Base-by-base conservation (phyloP, 345 rosid genomes). In the Salix suchowensis region DNA sequence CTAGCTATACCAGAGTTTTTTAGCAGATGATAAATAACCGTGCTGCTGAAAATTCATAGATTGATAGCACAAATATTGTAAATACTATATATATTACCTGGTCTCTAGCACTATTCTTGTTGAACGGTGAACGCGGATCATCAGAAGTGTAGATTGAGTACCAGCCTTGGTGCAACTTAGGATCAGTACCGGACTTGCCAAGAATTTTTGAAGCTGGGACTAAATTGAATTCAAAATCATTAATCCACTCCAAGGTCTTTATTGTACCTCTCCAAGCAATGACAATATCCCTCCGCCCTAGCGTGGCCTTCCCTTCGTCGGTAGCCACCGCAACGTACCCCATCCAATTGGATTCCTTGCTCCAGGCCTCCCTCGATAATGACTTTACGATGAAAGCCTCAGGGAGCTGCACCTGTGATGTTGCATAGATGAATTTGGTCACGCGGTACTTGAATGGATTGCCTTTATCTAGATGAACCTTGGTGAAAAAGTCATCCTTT, bases 281-380 rank as follows among this genome's bases (percentile, higher is more conserved):
- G 58, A 94, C 96, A 13, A 92, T 91, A 62, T 92, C 98, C 83
- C 98, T 86, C 80, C 98, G 84, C 70, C 97, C 97, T 6, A 94
- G 71, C 66, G 73, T 52, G 15, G 74, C 84, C 71, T 84, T 86
- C 71, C 92, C 94, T 76, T 91, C 87, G 1, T 94, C 94, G 7
- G 92, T 91, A 3, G 94, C 85, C 80, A 92, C 97, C 0, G 97
- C 98, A 3, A 94, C 89, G 24, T 78, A 94, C 67, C 97, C 98
- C 14, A 92, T 87, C 96, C 94, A 94, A 6, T 91, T 94, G 0
- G 97, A 92, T 60, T 94, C 96, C 81, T 87, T 89, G 73, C 88
- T 87, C 96, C 98, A 91, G 6, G 93, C 94, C 73, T 92, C 94
- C 77, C 93, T 86, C 23, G 96, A 91, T 34, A 88, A 5, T 1